Evolutionary conservation across 345 rosid genomes (phyloP), one percentile per base, ranked within the genome.

Genomic region (Euphorbia pulcherrima): DNA sequence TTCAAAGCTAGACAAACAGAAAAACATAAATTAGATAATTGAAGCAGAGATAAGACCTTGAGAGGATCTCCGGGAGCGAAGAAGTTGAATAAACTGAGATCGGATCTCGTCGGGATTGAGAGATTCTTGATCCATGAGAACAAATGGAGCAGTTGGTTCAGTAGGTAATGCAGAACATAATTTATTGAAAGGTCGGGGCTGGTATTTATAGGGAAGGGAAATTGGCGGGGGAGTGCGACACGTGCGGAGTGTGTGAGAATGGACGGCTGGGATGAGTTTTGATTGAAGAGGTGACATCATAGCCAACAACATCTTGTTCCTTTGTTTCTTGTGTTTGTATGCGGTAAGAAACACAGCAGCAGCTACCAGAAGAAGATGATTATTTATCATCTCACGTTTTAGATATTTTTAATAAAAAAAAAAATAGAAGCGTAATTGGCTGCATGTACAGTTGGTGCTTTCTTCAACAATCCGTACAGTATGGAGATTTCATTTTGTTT

Each of bases 11-110:
- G 16, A 37, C 21, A 21, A 28, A 53, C 8, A 9, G 16, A 14
- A 27, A 33, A 33, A 24, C 4, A 23, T 3, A 14, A 40, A 21
- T 35, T 0, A 48, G 37, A 24, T 6, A 37, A 55, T 12, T 21
- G 28, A 71, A 68, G 62, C 39, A 58, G 40, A 28, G 62, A 58
- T 14, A 4, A 20, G 23, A 83, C 97, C 96, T 83, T 81, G 61
- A 0, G 66, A 57, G 16, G 85, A 76, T 46, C 93, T 82, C 53
- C 88, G 73, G 73, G 85, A 74, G 0, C 72, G 83, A 30, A 92
- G 88, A 61, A 84, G 39, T 9, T 62, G 65, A 26, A 90, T 77
- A 76, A 90, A 92, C 65, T 86, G 75, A 59, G 70, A 60, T 62
- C 97, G 83, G 70, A 87, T 74, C 72, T 71, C 17, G 50, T 69